These are phyloP conservation scores for Trichoderma harzianum DNA, from an alignment of 2,329 filamentous ascomycete genomes.

Conservation along the genomic window DNA sequence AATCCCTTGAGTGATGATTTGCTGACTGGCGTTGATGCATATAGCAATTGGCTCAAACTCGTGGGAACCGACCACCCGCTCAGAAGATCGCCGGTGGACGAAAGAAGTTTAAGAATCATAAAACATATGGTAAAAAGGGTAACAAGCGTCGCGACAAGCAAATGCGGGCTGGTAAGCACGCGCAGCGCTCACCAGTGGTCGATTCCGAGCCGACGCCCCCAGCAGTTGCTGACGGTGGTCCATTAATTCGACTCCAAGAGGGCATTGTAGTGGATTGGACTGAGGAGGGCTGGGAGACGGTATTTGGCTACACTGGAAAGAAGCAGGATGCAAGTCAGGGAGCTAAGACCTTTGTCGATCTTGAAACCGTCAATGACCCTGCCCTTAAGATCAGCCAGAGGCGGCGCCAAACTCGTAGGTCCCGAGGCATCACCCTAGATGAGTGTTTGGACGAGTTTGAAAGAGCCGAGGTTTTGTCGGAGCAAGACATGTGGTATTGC, in stretches of 20 bases:
- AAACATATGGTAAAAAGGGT: slow-evolving; percentile 48
- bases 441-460: slow-evolving; percentile 95
- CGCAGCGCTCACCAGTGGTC: slow-evolving; percentile 31
- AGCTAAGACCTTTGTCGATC: slow-evolving; percentile 51
- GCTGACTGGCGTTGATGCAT: neutral
- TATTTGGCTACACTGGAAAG: slow-evolving; percentile 57
- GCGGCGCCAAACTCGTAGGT: slow-evolving; percentile 53
- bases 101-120: slow-evolving; percentile 47
- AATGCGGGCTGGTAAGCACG: slow-evolving; percentile 36
- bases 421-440: slow-evolving; percentile 72
- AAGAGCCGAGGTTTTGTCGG: slow-evolving; percentile 87
- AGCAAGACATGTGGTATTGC: slow-evolving; percentile 97
- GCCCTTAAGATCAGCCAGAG: slow-evolving; percentile 63
- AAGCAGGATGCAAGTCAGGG: slow-evolving; percentile 52
- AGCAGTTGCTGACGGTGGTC: slow-evolving; percentile 48
- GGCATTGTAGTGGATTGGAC: slow-evolving; percentile 86
- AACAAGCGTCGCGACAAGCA: slow-evolving; percentile 48
- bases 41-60: slow-evolving; percentile 18
- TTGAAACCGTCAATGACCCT: slow-evolving; percentile 56
- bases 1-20: neutral
- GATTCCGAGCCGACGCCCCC: slow-evolving; percentile 38
- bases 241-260: slow-evolving; percentile 76
- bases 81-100: slow-evolving; percentile 35
- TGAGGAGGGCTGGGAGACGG: slow-evolving; percentile 61
- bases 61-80: slow-evolving; percentile 20